A percentile compares a stretch with the other conserved stretches of the same genome.
phyloP scores from a whole-genome alignment of 164 flowering plant genomes.

The Sextonia rubra region DNA sequence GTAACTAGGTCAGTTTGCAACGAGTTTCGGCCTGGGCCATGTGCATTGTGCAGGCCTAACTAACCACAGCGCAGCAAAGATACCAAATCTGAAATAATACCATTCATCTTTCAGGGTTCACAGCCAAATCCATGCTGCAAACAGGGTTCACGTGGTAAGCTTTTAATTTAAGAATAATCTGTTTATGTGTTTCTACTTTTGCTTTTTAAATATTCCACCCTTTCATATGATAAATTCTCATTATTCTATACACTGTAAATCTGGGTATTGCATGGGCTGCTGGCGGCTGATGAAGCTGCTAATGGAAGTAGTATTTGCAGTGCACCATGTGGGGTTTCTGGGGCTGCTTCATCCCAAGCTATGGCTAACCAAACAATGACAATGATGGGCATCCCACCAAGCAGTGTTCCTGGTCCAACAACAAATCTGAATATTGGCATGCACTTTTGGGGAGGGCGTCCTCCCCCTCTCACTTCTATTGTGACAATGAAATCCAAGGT shows the following conservation, averaged over 20 bases:
- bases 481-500: constrained; percentile 21
- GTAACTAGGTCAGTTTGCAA: not conserved
- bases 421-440: constrained; percentile 33
- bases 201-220: not conserved
- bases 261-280: not conserved
- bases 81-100: not conserved
- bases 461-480: constrained; percentile 17
- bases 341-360: constrained; percentile 17
- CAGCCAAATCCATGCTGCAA: constrained; percentile 16
- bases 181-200: not conserved
- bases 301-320: constrained; percentile 18
- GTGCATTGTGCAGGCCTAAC: not conserved
- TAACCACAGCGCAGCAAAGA: not conserved
- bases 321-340: constrained; percentile 18
- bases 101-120: constrained; percentile 17
- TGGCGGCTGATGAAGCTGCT: constrained; percentile 21
- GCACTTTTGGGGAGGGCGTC: constrained; percentile 30
- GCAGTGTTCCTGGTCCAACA: constrained; percentile 23
- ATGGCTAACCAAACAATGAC: constrained; percentile 14
- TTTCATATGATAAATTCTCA: not conserved
- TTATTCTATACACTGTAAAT: not conserved
- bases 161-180: not conserved
- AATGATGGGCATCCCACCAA: constrained; percentile 21
- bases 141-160: constrained; percentile 25
- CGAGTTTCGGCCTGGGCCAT: not conserved